Percentiles rank a stretch among this genome's conserved stretches.
Evolutionary conservation across 148 eudicot genomes (phyloP).

Genomic region (Spergularia bocconei): DNA sequence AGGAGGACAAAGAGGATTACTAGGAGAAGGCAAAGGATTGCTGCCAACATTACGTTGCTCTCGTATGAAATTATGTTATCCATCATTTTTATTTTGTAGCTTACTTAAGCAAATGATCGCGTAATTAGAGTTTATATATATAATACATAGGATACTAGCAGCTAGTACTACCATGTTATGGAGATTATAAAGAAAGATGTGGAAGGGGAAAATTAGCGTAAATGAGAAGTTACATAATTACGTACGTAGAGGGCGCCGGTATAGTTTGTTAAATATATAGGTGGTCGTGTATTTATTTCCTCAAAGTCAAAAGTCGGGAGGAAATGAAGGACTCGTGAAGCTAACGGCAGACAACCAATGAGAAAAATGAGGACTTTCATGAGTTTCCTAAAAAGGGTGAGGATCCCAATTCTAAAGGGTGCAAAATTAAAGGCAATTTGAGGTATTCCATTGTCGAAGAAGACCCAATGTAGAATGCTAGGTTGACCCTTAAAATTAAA

Average conservation of each 20-base stretch:
- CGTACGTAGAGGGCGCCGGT: background rate
- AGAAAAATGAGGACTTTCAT: background rate
- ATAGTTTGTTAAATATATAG: background rate
- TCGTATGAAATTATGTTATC: slow-evolving; percentile 36
- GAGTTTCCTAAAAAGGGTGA: background rate
- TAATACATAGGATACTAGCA: slow-evolving; percentile 8
- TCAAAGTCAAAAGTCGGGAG: slow-evolving; percentile 27
- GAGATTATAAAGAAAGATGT: background rate
- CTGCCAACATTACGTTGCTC: slow-evolving; percentile 54
- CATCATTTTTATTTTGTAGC: slow-evolving; percentile 7
- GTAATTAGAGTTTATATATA: background rate
- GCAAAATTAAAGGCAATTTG: background rate
- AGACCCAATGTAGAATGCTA: no score
- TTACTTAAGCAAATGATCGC: background rate
- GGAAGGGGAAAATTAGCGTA: slow-evolving; percentile 13
- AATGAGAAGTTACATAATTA: slow-evolving; percentile 26
- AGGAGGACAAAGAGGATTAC: slow-evolving; percentile 59
- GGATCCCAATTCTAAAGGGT: background rate
- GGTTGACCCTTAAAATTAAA: no score
- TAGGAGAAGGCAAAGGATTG: slow-evolving; percentile 48
- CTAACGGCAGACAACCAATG: slow-evolving; percentile 46
- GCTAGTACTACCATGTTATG: background rate
- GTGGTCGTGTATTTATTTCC: background rate
- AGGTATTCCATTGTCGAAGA: background rate
- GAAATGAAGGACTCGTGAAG: slow-evolving; percentile 66